phyloP scores from a whole-genome alignment of 495 filamentous ascomycete genomes.

The Pseudoneurospora amorphoporcata region DNA sequence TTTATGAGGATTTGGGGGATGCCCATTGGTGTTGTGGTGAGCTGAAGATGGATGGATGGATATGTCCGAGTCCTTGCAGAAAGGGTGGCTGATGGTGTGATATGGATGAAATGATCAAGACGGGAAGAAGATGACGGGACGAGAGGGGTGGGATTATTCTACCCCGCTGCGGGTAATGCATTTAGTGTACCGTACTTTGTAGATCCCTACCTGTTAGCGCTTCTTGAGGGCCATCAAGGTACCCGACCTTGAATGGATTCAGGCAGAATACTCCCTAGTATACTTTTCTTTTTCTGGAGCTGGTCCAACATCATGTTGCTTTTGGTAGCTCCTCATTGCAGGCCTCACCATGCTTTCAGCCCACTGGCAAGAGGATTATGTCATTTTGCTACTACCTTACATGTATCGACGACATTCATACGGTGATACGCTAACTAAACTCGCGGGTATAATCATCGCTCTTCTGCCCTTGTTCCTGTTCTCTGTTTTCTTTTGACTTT shows the following conservation, averaged over 20 bases:
- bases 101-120: background rate
- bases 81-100: too few species aligned
- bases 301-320: background rate
- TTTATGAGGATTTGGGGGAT: constrained; percentile 24
- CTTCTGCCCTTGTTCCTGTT: background rate
- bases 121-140: background rate
- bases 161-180: background rate
- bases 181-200: background rate
- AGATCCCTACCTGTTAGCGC: background rate
- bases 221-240: background rate
- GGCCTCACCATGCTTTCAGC: background rate
- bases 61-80: too few species aligned
- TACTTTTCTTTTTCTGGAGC: too few species aligned
- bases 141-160: background rate
- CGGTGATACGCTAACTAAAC: background rate
- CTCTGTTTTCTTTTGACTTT: background rate
- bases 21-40: constrained; percentile 21
- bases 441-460: background rate
- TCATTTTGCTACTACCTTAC: background rate
- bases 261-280: background rate
- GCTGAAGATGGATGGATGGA: background rate
- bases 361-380: background rate
- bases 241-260: background rate
- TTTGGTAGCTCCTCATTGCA: background rate
- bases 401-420: background rate